Percentiles rank a stretch among this genome's conserved stretches.
Evolutionary conservation across 78 protist genomes (phyloP).

Genomic region (Tieghemostelium lacteum): DNA sequence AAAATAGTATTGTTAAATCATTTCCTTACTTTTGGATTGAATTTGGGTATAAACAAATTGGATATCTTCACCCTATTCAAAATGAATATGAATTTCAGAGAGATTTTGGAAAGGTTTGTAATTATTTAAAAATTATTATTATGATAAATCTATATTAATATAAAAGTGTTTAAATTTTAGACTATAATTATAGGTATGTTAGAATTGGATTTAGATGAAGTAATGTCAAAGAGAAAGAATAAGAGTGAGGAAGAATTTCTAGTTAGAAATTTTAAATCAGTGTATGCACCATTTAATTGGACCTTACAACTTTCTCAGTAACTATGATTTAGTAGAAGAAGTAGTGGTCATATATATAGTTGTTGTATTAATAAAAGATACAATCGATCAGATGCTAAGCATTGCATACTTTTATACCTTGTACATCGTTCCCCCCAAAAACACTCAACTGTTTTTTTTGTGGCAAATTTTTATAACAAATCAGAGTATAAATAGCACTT

Average conservation of each 20-base stretch:
- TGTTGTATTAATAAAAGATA: background rate
- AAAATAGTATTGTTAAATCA: constrained; percentile 63
- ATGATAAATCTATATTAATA: background rate
- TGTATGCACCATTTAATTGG: constrained; percentile 36
- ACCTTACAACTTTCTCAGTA: constrained; percentile 28
- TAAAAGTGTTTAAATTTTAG: background rate
- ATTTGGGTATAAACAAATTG: constrained; percentile 78
- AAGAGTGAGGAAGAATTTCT: constrained; percentile 19
- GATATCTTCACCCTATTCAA: constrained; percentile 87
- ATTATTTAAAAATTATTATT: background rate
- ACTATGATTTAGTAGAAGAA: background rate
- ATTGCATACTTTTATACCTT: background rate
- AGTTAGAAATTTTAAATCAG: constrained; percentile 12
- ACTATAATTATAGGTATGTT: constrained; percentile 49
- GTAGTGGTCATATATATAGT: background rate
- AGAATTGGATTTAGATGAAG: constrained; percentile 51
- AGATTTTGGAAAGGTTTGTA: constrained; percentile 74
- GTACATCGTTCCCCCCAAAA: background rate
- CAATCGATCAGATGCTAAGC: background rate
- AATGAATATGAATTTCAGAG: constrained; percentile 76
- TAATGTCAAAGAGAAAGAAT: constrained; percentile 7
- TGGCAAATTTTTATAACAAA: background rate
- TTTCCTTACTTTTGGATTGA: constrained; percentile 88
- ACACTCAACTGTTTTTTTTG: background rate
- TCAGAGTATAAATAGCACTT: background rate